Evolutionary conservation across 441 rosid genomes (phyloP).

Genomic region (Bocquillonia castaneifolia): DNA sequence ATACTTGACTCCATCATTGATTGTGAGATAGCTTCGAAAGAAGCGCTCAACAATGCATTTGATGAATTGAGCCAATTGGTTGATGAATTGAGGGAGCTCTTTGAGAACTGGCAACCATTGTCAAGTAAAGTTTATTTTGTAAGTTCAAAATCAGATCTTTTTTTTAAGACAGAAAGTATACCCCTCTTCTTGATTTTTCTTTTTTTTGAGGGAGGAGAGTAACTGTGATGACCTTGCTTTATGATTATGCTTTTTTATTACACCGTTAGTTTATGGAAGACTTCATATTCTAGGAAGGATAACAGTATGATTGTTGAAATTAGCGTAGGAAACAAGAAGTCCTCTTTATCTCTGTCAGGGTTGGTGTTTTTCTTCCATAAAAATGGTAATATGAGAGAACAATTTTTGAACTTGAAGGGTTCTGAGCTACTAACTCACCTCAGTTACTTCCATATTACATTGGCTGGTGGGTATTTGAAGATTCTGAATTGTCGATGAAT

Average conservation of each 20-base stretch:
- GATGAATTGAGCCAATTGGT: constrained; percentile 61
- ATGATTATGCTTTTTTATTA: not conserved
- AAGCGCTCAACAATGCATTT: constrained; percentile 48
- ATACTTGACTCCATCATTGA: constrained; percentile 58
- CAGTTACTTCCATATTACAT: not conserved
- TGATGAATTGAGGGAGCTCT: constrained; percentile 54
- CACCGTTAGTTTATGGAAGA: not conserved
- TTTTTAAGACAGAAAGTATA: constrained; percentile 1
- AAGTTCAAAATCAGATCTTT: constrained; percentile 34
- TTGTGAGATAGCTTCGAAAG: constrained; percentile 54
- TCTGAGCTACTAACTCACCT: not conserved
- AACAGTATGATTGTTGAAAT: not conserved
- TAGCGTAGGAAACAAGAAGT: not conserved
- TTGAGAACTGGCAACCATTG: constrained; percentile 63
- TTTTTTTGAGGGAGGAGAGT: too few species aligned
- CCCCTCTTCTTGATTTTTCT: constrained; percentile 7
- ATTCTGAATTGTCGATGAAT: too few species aligned
- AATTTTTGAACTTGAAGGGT: not conserved
- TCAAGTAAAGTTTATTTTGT: constrained; percentile 75
- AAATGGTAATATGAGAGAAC: not conserved
- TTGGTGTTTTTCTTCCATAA: not conserved
- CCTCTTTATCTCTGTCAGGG: not conserved
- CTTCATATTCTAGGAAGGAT: not conserved
- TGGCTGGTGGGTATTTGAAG: not conserved
- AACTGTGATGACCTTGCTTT: constrained; percentile 6